These are phyloP conservation scores for Claviceps sp. DNA, from an alignment of 2,329 filamentous ascomycete species.

Conservation along the genomic window DNA sequence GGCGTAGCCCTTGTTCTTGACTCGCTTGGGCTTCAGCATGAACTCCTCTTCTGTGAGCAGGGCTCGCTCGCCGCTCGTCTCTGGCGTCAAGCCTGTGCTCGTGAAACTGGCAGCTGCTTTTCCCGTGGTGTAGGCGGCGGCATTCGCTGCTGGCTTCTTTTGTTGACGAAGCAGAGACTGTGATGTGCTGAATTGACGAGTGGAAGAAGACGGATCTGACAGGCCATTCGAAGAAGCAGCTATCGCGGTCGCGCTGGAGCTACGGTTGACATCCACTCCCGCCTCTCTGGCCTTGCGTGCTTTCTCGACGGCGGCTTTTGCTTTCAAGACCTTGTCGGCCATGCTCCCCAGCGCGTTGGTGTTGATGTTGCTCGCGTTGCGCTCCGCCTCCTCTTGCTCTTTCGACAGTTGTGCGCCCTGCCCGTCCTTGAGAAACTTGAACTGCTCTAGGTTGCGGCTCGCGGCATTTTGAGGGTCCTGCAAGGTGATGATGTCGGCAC, in stretches of 20 bases:
- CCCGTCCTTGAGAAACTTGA: constrained; percentile 81
- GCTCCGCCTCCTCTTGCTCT: constrained; percentile 55
- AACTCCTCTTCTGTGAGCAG: constrained; percentile 88
- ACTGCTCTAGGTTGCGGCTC: constrained; percentile 68
- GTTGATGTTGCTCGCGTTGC: constrained; percentile 60
- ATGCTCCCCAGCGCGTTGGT: constrained; percentile 64
- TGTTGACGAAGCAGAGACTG: constrained; percentile 37
- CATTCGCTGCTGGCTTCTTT: constrained; percentile 61
- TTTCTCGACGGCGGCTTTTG: constrained; percentile 87
- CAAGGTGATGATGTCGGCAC: constrained; percentile 88
- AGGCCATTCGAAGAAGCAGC: constrained; percentile 19
- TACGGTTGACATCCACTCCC: constrained; percentile 43
- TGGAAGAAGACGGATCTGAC: not conserved
- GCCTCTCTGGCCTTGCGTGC: constrained; percentile 62
- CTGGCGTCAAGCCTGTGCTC: constrained; percentile 82
- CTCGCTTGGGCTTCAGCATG: constrained; percentile 79
- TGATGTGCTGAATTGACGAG: constrained; percentile 8
- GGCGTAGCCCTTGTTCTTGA: constrained; percentile 85
- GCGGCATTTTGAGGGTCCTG: constrained; percentile 91
- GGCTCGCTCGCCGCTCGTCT: constrained; percentile 78
- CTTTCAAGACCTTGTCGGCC: constrained; percentile 71
- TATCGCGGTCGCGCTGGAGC: constrained; percentile 28
- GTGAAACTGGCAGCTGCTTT: constrained; percentile 89
- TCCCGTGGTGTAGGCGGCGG: constrained; percentile 81
- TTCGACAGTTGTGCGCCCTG: constrained; percentile 52